A percentile compares a stretch with the other conserved stretches of the same genome.
Evolutionary conservation across 192 early-diverging fungal genomes (phyloP).

Genomic region (Mortierella hygrophila): DNA sequence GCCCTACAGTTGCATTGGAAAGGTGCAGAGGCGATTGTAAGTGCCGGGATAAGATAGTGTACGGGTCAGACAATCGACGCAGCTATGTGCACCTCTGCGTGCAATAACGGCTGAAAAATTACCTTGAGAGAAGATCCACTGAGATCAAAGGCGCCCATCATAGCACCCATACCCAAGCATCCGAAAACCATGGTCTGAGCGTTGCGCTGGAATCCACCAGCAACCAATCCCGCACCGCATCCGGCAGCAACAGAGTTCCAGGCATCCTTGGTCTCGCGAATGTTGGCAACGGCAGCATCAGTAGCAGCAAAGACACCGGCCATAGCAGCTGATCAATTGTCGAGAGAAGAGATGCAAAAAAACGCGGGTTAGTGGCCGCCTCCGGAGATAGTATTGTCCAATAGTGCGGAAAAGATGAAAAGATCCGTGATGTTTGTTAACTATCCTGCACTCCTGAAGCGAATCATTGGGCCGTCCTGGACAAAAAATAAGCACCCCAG

Average conservation of each 20-base stretch:
- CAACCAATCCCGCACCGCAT: constrained; percentile 78
- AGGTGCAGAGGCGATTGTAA: neutral
- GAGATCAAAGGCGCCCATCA: constrained; percentile 78
- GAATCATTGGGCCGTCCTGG: neutral
- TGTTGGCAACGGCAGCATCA: constrained; percentile 66
- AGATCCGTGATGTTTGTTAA: neutral
- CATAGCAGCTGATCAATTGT: constrained; percentile 71
- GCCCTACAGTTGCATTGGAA: constrained; percentile 32
- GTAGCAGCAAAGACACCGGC: constrained; percentile 83
- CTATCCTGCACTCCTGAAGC: neutral
- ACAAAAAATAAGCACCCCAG: neutral
- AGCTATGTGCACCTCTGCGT: neutral
- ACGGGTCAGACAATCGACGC: neutral
- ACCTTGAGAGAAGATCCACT: constrained; percentile 69
- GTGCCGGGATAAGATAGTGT: neutral
- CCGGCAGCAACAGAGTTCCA: constrained; percentile 79
- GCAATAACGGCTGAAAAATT: neutral
- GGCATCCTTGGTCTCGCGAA: constrained; percentile 78
- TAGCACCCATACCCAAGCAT: constrained; percentile 72
- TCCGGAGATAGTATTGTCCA: neutral
- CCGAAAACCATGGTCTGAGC: constrained; percentile 69
- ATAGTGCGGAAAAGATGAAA: neutral
- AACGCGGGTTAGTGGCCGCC: neutral
- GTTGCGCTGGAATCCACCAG: constrained; percentile 72
- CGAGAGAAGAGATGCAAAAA: neutral